These are phyloP conservation scores for Arabidopsis suecica DNA, from an alignment of 345 rosid genomes.

Conservation along the genomic window DNA sequence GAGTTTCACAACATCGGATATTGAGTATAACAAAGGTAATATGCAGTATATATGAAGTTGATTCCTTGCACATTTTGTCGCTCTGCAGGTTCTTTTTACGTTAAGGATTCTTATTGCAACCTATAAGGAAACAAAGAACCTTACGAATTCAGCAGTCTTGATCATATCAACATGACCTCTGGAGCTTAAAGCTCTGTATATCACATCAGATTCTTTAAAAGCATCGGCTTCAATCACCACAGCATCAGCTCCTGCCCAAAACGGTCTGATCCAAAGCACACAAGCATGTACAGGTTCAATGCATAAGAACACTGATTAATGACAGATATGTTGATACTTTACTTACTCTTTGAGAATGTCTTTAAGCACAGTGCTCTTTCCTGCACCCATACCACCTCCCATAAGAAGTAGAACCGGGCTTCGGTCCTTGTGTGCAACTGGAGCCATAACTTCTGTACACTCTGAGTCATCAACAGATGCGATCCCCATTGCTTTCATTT, in stretches of 20 bases:
- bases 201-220: slow-evolving; percentile 95
- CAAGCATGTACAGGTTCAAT: slow-evolving; percentile 7
- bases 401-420: slow-evolving; percentile 93
- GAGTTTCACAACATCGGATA: slow-evolving; percentile 15
- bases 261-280: slow-evolving; percentile 57
- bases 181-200: slow-evolving; percentile 86
- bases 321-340: slow-evolving; percentile 3
- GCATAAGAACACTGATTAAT: not conserved
- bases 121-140: slow-evolving; percentile 34
- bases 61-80: slow-evolving; percentile 11
- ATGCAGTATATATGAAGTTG: not conserved
- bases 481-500: slow-evolving; percentile 87
- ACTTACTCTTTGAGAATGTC: slow-evolving; percentile 89
- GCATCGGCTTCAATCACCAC: slow-evolving; percentile 98
- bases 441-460: slow-evolving; percentile 91
- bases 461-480: slow-evolving; percentile 60
- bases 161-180: slow-evolving; percentile 89
- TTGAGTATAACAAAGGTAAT: slow-evolving; percentile 11
- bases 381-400: slow-evolving; percentile 99
- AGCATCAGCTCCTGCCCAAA: slow-evolving; percentile 91
- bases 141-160: slow-evolving; percentile 86
- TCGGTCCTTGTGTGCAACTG: slow-evolving; percentile 80
- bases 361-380: slow-evolving; percentile 95
- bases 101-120: slow-evolving; percentile 23
- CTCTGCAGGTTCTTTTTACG: not conserved